phyloP scores from a whole-genome alignment of 148 eudicot genomes.

The Chenopodium quinoa region DNA sequence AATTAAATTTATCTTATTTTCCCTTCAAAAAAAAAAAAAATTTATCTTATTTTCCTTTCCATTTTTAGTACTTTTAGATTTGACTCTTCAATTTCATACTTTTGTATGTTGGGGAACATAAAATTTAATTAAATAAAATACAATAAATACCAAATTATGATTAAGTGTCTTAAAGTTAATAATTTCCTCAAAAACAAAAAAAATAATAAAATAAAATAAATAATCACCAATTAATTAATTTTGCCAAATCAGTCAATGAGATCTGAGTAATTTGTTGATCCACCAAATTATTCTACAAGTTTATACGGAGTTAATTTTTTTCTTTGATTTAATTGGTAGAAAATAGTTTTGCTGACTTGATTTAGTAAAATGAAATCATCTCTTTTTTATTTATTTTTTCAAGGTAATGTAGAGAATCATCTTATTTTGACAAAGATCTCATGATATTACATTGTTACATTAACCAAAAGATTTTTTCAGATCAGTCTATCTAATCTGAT shows the following conservation, averaged over 20 bases:
- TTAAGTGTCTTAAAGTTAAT: too few species aligned
- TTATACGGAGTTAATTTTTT: too few species aligned
- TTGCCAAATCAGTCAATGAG: not conserved
- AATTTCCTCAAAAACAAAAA: too few species aligned
- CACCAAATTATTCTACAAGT: too few species aligned
- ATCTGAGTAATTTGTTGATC: not conserved
- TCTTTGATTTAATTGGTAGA: not conserved
- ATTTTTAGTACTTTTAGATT: not conserved
- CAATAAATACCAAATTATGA: too few species aligned
- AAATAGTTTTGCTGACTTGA: not conserved
- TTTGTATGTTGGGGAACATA: not conserved
- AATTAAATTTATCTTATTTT: not conserved
- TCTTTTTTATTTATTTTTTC: too few species aligned
- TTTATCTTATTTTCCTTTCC: not conserved
- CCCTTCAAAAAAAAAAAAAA: too few species aligned
- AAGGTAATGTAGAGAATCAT: not conserved
- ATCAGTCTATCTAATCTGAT: not conserved
- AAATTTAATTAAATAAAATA: too few species aligned
- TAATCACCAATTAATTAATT: too few species aligned
- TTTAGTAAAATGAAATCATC: not conserved
- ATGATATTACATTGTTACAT: not conserved
- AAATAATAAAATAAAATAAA: too few species aligned
- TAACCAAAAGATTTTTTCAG: not conserved
- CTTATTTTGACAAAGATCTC: not conserved
- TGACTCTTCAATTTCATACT: not conserved